Percentiles rank a stretch among this genome's conserved stretches.
phyloP scores from a whole-genome alignment of 345 rosid genomes.

The Eucalyptus lansdowneana region DNA sequence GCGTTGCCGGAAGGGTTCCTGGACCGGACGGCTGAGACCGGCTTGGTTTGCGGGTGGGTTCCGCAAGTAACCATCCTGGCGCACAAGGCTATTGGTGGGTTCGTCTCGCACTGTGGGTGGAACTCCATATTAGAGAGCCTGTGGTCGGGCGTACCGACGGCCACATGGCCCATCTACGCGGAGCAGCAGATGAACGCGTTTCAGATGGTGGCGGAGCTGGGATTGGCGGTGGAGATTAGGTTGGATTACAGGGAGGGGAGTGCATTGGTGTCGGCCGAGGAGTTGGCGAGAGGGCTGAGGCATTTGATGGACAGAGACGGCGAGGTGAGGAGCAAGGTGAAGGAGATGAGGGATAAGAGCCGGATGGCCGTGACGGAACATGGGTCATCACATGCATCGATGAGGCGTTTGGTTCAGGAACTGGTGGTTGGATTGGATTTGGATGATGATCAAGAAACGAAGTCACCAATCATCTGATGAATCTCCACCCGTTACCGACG shows the following conservation, averaged over 20 bases:
- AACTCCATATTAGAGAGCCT: constrained; percentile 8
- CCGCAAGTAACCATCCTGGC: constrained; percentile 3
- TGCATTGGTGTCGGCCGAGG: background rate
- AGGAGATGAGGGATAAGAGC: background rate
- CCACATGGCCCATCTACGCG: constrained; percentile 4
- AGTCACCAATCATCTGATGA: background rate
- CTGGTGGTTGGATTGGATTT: background rate
- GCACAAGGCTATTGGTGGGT: background rate
- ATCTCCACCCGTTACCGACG: background rate
- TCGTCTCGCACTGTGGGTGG: constrained; percentile 9
- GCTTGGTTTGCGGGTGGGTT: constrained; percentile 3
- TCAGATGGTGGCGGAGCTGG: background rate
- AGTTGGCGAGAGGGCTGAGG: background rate
- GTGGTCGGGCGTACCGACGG: background rate
- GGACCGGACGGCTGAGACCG: background rate
- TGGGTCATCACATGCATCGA: background rate
- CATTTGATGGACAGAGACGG: background rate
- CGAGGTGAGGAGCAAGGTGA: background rate
- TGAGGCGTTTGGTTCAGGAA: background rate
- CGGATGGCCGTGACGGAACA: background rate
- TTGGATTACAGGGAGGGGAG: background rate
- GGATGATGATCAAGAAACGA: background rate
- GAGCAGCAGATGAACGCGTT: constrained; percentile 16
- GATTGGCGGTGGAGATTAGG: constrained; percentile 1
- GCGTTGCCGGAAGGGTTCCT: constrained; percentile 2